These are phyloP conservation scores for Zygosaccharomyces pseudobailii DNA, from an alignment of 1,139 yeast genomes.

Conservation along the genomic window DNA sequence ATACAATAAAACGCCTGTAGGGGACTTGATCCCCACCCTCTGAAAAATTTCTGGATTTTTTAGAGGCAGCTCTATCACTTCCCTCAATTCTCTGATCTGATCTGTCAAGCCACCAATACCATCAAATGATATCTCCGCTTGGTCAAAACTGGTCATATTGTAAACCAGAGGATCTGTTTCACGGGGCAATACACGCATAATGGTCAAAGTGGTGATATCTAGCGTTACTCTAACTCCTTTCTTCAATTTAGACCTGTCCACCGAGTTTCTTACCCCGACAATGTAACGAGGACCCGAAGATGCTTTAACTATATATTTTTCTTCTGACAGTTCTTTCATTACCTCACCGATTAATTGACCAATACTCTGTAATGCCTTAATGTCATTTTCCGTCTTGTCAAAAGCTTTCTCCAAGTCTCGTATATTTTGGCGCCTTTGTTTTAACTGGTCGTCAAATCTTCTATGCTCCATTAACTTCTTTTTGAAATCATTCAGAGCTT, in stretches of 20 bases:
- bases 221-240: constrained; percentile 95
- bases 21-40: constrained; percentile 96
- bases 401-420: constrained; percentile 79
- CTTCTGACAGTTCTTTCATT: constrained; percentile 91
- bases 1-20: constrained; percentile 92
- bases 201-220: constrained; percentile 96
- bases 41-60: constrained; percentile 95
- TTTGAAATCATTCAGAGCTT: constrained; percentile 75
- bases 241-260: constrained; percentile 74
- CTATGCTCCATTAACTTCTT: constrained; percentile 88
- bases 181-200: constrained; percentile 94
- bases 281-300: constrained; percentile 97
- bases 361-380: constrained; percentile 93
- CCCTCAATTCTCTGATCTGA: constrained; percentile 93
- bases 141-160: constrained; percentile 97
- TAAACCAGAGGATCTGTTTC: constrained; percentile 98
- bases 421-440: constrained; percentile 76
- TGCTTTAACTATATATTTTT: constrained; percentile 93
- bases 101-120: constrained; percentile 97
- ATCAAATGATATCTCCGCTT: constrained; percentile 90
- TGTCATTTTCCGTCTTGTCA: constrained; percentile 93
- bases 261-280: constrained; percentile 94
- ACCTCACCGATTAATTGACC: constrained; percentile 99
- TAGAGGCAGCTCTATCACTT: constrained; percentile 94
- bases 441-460: constrained; percentile 89